Conservation (phyloP, 768 basidiomycete genomes). For the Royoungia palumana region DNA sequence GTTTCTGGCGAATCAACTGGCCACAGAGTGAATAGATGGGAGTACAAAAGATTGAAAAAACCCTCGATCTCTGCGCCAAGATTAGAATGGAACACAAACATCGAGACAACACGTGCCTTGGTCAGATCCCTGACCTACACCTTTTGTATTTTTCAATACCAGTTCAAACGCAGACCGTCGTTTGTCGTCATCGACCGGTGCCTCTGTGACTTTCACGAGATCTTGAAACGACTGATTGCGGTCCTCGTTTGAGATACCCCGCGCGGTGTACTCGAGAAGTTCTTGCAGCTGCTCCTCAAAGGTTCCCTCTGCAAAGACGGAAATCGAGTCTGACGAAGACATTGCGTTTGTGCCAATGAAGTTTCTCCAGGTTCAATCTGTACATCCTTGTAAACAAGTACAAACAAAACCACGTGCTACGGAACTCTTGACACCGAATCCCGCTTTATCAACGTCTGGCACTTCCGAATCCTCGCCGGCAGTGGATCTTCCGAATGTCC, state of each 20-base stretch:
- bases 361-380: slow-evolving; percentile 11
- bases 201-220: slow-evolving; percentile 40
- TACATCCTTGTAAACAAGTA: slow-evolving; percentile 12
- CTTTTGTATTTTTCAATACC: slow-evolving; percentile 59
- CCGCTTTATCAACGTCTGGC: too few species aligned
- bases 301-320: slow-evolving; percentile 85
- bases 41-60: slow-evolving; percentile 80
- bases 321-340: slow-evolving; percentile 70
- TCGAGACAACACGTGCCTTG: slow-evolving; percentile 49
- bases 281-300: slow-evolving; percentile 85
- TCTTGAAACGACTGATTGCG: slow-evolving; percentile 66
- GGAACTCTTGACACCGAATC: too few species aligned
- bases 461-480: too few species aligned
- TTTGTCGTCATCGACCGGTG: slow-evolving; percentile 49
- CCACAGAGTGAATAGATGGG: slow-evolving; percentile 66
- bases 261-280: slow-evolving; percentile 69
- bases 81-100: slow-evolving; percentile 4
- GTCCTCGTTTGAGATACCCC: slow-evolving; percentile 65
- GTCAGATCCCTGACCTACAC: slow-evolving; percentile 73
- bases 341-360: slow-evolving; percentile 38
- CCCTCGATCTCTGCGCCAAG: slow-evolving; percentile 67
- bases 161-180: slow-evolving; percentile 55
- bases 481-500: too few species aligned
- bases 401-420: slow-evolving; percentile 12
- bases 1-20: slow-evolving; percentile 52